Evolutionary conservation across 2,329 filamentous ascomycete genomes (phyloP).

Genomic region (Sporothrix phasma): DNA sequence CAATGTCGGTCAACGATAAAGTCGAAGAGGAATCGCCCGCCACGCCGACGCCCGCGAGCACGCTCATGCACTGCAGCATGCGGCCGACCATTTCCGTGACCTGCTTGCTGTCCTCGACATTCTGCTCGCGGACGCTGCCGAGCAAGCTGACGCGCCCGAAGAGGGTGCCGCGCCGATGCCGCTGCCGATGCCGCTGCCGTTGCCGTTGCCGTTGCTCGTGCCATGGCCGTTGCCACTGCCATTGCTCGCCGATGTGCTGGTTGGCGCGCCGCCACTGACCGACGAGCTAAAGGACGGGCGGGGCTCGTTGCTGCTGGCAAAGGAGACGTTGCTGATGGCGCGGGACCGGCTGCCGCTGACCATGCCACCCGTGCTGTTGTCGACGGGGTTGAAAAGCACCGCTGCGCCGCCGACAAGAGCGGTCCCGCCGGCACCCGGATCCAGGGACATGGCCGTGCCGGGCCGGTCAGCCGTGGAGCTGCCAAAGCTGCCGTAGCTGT

Average conservation of each 20-base stretch:
- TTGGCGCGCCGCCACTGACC: conserved; percentile 24
- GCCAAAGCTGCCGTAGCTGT: conserved; percentile 19
- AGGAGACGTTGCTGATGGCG: conserved; percentile 76
- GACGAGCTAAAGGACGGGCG: conserved; percentile 34
- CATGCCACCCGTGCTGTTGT: background rate
- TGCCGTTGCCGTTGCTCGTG: background rate
- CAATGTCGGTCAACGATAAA: conserved; percentile 45
- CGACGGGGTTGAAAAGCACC: no score
- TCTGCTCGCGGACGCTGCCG: conserved; percentile 43
- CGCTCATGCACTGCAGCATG: conserved; percentile 93
- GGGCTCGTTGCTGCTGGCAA: conserved; percentile 39
- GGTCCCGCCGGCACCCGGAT: conserved; percentile 61
- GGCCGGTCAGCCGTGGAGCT: conserved; percentile 38
- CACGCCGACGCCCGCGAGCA: conserved; percentile 58
- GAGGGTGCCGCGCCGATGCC: conserved; percentile 13
- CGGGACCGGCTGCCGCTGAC: conserved; percentile 55
- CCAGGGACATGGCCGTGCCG: conserved; percentile 64
- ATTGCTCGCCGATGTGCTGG: background rate
- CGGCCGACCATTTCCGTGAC: conserved; percentile 89
- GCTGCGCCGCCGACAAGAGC: conserved; percentile 57
- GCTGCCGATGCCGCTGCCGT: conserved; percentile 8
- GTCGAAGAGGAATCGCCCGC: background rate
- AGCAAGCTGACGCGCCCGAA: conserved; percentile 3
- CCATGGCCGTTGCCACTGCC: background rate
- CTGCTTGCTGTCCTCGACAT: conserved; percentile 60